Base-by-base conservation (phyloP, 73 alveolate species). In the Symbiodinium pilosum region DNA sequence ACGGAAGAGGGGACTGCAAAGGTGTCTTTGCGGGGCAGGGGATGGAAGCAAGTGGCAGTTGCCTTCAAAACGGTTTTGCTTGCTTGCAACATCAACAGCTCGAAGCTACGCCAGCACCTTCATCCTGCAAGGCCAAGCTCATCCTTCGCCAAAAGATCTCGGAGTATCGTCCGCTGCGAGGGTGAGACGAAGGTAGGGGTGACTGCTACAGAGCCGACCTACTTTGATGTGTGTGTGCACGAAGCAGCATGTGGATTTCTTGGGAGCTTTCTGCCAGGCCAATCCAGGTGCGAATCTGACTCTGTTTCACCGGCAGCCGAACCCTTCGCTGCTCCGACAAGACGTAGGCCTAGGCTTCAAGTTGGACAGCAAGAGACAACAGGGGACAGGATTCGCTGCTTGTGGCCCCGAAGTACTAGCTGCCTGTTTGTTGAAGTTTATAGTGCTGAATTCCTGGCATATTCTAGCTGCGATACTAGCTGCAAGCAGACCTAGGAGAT, bases 141-240 rank as follows among this genome's bases (percentile, higher is more conserved):
- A 87, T 87, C 84, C 95, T 87, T 30, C 95, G 95, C 41, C 95
- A 87, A 54, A 87, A 87, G 68, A 87, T 87, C 86, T 87, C 95
- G 30, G 95, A 87, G 42, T 87, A 87, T 64, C 95, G 95, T 20
- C 95, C 95, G 18, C 64, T 87, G 84, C 64, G 95, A 87, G 95
- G 95, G 59, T 87, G 86, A 59, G 84, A 41, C 52, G 40, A 42
- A 54, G 39, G 34, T n/a, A n/a, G n/a, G n/a, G n/a, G n/a, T n/a
- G n/a, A n/a, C n/a, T n/a, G n/a, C n/a, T n/a, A n/a, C n/a, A n/a
- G n/a, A 47, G 64, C 64, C 8, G 64, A 47, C 64, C 16, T 47
- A 16, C 16, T 47, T 16, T 47, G 24, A 47, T 47, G 64, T 16
- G 7, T 47, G 64, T 47, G 24, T n/a, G n/a, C n/a, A n/a, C n/a